Conservation (phyloP, 2,329 filamentous ascomycete genomes). For the Atkinsonella hypoxylon region DNA sequence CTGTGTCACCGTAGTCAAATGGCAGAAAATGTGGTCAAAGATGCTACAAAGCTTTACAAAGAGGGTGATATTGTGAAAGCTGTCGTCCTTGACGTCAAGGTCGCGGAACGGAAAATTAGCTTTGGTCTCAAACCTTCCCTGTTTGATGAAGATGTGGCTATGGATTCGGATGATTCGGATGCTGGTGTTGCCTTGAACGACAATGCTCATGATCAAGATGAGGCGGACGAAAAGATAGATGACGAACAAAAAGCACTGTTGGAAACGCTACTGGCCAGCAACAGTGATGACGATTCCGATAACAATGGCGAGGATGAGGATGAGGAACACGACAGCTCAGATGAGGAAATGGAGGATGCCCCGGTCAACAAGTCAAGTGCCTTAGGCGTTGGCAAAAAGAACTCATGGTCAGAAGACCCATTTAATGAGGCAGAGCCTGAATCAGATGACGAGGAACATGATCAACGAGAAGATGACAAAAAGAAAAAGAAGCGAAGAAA, state of each 20-base stretch:
- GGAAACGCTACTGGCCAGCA: conserved; percentile 30
- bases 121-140: conserved; percentile 91
- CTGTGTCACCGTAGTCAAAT: conserved; percentile 89
- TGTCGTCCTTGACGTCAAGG: conserved; percentile 68
- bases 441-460: conserved; percentile 24
- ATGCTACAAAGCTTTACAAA: conserved; percentile 81
- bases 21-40: conserved; percentile 68
- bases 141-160: conserved; percentile 52
- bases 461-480: conserved; percentile 16
- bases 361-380: conserved; percentile 20
- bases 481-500: conserved; percentile 59
- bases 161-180: conserved; percentile 34
- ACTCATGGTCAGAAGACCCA: conserved; percentile 73
- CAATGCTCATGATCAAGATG: conserved; percentile 35
- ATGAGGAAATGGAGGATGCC: conserved; percentile 30
- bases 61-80: conserved; percentile 92
- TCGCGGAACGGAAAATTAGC: conserved; percentile 64
- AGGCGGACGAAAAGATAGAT: conserved; percentile 36
- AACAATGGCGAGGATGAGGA: conserved; percentile 27
- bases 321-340: conserved; percentile 27
- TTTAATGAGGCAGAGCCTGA: conserved; percentile 48
- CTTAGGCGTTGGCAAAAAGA: conserved; percentile 53
- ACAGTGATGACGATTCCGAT: conserved; percentile 30
- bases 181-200: conserved; percentile 34
- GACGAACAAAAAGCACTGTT: conserved; percentile 21